Percentiles rank a stretch among this genome's conserved stretches.
Conservation (phyloP, 768 basidiomycete genomes). For the Leccinum disarticulatum region DNA sequence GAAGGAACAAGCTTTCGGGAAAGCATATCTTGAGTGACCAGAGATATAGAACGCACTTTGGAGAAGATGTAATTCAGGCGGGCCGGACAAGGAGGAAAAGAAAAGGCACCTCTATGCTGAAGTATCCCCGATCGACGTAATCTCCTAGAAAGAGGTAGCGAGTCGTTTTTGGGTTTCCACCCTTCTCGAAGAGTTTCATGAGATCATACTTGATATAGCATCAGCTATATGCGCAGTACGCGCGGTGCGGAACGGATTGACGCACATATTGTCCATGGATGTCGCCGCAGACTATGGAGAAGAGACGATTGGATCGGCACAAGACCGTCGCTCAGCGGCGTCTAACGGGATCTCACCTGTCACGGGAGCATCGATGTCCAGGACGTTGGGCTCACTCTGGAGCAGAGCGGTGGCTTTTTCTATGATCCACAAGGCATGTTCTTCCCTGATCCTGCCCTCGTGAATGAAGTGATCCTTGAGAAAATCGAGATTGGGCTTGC, state of each 20-base stretch:
- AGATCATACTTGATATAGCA: constrained; percentile 56
- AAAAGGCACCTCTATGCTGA: constrained; percentile 61
- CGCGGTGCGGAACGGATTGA: constrained; percentile 10
- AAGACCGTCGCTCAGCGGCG: constrained; percentile 20
- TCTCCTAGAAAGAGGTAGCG: constrained; percentile 75
- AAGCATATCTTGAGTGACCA: constrained; percentile 66
- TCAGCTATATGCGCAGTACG: constrained; percentile 8
- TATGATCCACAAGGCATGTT: constrained; percentile 68
- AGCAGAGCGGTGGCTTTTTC: constrained; percentile 56
- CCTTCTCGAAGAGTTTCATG: constrained; percentile 80
- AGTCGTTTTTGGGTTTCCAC: constrained; percentile 71
- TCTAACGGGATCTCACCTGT: constrained; percentile 47
- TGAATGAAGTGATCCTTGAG: constrained; percentile 78
- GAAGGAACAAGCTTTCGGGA: constrained; percentile 57
- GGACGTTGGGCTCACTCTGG: constrained; percentile 58
- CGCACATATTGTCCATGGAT: constrained; percentile 28
- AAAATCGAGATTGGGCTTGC: constrained; percentile 71
- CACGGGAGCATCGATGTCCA: constrained; percentile 71
- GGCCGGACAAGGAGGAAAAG: neutral
- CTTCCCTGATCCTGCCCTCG: constrained; percentile 64
- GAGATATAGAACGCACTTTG: constrained; percentile 55
- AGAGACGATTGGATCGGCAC: constrained; percentile 6
- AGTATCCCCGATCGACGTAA: constrained; percentile 76
- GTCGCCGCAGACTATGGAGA: constrained; percentile 18
- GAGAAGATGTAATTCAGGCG: constrained; percentile 13